Evolutionary conservation across 345 rosid genomes (phyloP).

Genomic region (Brassica napus): DNA sequence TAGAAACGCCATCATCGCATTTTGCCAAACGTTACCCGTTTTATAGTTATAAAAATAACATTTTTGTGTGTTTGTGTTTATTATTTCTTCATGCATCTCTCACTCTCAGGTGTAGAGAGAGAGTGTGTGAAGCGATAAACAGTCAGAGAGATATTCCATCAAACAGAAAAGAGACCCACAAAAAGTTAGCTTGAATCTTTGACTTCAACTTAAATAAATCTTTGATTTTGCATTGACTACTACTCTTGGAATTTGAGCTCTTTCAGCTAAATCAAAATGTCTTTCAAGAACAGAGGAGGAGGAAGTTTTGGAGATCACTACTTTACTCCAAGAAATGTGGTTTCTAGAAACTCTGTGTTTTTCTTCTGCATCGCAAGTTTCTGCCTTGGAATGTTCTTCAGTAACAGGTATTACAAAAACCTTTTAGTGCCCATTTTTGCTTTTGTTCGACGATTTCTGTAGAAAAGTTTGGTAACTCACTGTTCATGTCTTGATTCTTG

Average conservation of each 20-base stretch:
- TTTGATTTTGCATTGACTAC: conserved; percentile 30
- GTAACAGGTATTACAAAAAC: conserved; percentile 52
- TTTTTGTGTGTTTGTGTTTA: background rate
- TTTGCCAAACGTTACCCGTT: conserved; percentile 19
- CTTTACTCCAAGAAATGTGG: conserved; percentile 44
- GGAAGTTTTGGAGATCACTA: conserved; percentile 16
- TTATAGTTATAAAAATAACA: background rate
- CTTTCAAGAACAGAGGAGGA: conserved; percentile 54
- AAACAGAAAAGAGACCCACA: conserved; percentile 35
- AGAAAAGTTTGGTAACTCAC: background rate
- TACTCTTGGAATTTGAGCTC: conserved; percentile 7
- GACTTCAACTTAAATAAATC: conserved; percentile 9
- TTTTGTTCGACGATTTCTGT: background rate
- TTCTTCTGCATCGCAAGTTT: conserved; percentile 71
- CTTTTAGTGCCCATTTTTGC: background rate
- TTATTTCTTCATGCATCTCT: conserved; percentile 23
- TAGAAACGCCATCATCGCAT: conserved; percentile 16
- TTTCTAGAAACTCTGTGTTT: conserved; percentile 57
- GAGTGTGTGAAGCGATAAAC: background rate
- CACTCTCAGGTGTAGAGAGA: conserved; percentile 16
- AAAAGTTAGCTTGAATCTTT: conserved; percentile 19
- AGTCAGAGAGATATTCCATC: conserved; percentile 5
- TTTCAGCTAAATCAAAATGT: conserved; percentile 42
- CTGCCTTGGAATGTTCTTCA: conserved; percentile 79
- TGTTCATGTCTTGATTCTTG: conserved; percentile 19